Evolutionary conservation across 2,329 filamentous ascomycete species (phyloP).

Genomic region (Monilinia aucupariae): DNA sequence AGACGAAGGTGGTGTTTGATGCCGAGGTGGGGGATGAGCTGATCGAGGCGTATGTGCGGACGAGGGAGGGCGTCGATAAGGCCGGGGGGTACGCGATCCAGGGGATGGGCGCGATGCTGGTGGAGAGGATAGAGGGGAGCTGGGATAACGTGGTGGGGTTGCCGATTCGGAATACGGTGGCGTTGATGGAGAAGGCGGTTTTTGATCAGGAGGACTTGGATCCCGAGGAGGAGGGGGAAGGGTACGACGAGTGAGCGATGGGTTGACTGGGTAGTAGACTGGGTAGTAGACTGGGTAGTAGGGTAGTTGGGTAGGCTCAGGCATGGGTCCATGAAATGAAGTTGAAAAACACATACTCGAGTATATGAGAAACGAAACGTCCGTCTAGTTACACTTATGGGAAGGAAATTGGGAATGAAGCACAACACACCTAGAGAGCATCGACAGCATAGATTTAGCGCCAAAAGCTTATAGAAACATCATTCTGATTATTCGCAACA

Average conservation of each 20-base stretch:
- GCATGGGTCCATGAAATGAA: not conserved
- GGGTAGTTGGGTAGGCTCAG: no score
- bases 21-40: slow-evolving; percentile 70
- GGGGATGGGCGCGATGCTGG: slow-evolving; percentile 76
- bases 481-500: not conserved
- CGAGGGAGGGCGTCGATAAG: slow-evolving; percentile 90
- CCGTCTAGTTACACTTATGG: not conserved
- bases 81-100: slow-evolving; percentile 94
- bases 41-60: slow-evolving; percentile 74
- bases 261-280: no score
- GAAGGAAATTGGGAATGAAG: not conserved
- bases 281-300: no score
- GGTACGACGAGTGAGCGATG: slow-evolving; percentile 11
- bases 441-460: not conserved
- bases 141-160: slow-evolving; percentile 94
- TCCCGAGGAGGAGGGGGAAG: slow-evolving; percentile 39
- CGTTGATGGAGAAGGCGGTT: slow-evolving; percentile 83
- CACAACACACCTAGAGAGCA: no score
- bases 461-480: not conserved
- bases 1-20: slow-evolving; percentile 88
- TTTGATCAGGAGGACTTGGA: slow-evolving; percentile 61
- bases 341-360: no score
- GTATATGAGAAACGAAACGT: not conserved
- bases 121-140: slow-evolving; percentile 82
- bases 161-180: slow-evolving; percentile 71